Base-by-base conservation (phyloP, 305 asterid species). In the Andrographis paniculata region DNA sequence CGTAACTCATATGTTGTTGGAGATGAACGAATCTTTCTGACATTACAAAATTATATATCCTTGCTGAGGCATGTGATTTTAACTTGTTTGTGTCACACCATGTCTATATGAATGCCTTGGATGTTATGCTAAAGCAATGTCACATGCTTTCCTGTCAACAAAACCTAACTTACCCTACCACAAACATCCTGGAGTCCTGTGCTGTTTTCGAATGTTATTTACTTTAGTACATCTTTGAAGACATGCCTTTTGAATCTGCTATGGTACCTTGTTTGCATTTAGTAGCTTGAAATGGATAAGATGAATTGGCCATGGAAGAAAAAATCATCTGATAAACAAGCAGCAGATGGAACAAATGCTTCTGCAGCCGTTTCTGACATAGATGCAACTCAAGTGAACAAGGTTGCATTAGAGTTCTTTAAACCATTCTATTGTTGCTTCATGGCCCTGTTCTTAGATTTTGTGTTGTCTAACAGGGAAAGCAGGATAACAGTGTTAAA, bases 231-330 rank as follows among this genome's bases (percentile, higher is more conserved):
- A 4, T 2, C 17, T 41, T 14, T 10, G 2, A 4, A 3, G 46
- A 41, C 2, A 2, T 4, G 3, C 2, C 1, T 7, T 24, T 24
- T 24, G 30, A 28, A 38, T 53, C 24, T n/a, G n/a, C n/a, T n/a
- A n/a, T n/a, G n/a, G n/a, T n/a, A n/a, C n/a, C n/a, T 58, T 50
- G 42, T 35, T 65, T 42, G 50, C 40, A n/a, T n/a, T 58, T 21
- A 45, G 38, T 58, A 82, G 86, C 51, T 48, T 50, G 57, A 64
- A 48, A 84, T 84, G 94, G 94, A 87, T 50, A 75, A 68, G 44
- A 64, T 78, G 72, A 76, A 88, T 75, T 89, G 98, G 98, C 98
- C 94, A 1, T 89, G 98, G 95, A 89, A 82, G 88, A 89, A 77
- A 68, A 89, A 78, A 66, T 71, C 95, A 36, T 85, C 87, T 38